Percentiles rank a stretch among this genome's conserved stretches.
Evolutionary conservation across 352 stramenopile species (phyloP).

Genomic region (Pythium apleroticum): DNA sequence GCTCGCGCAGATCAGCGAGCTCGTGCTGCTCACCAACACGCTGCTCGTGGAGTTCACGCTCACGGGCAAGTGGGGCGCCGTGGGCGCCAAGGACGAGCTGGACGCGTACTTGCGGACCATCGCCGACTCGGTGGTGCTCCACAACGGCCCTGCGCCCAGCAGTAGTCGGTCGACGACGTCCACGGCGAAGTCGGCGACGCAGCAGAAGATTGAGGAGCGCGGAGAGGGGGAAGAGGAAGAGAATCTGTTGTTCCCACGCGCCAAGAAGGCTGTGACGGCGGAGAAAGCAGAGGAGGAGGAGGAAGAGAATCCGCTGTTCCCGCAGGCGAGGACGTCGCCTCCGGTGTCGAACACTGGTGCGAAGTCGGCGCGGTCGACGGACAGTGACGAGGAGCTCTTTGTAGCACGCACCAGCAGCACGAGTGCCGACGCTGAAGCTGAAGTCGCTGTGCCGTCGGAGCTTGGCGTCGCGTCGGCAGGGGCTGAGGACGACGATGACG

Average conservation of each 20-base stretch:
- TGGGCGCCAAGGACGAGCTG: slow-evolving; percentile 59
- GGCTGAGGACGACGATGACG: slow-evolving; percentile 40
- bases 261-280: background rate
- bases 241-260: slow-evolving; percentile 9
- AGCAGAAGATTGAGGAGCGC: background rate
- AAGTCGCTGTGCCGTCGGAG: background rate
- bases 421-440: background rate
- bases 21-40: slow-evolving; percentile 77
- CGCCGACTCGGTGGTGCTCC: slow-evolving; percentile 60
- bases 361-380: background rate
- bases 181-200: background rate
- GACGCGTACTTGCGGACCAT: slow-evolving; percentile 68
- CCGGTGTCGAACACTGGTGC: background rate
- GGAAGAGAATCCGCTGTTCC: background rate
- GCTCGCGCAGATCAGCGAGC: slow-evolving; percentile 73
- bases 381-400: slow-evolving; percentile 7
- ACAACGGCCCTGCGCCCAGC: slow-evolving; percentile 29
- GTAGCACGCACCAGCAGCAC: slow-evolving; percentile 2
- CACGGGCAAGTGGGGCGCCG: slow-evolving; percentile 52
- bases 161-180: background rate
- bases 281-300: background rate
- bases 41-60: slow-evolving; percentile 73
- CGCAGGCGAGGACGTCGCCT: background rate
- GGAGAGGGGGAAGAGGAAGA: background rate
- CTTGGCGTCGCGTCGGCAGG: background rate